Evolutionary conservation across 257 asterid genomes (phyloP), one percentile per base, ranked within the genome.

Genomic region (Solanum piurae): DNA sequence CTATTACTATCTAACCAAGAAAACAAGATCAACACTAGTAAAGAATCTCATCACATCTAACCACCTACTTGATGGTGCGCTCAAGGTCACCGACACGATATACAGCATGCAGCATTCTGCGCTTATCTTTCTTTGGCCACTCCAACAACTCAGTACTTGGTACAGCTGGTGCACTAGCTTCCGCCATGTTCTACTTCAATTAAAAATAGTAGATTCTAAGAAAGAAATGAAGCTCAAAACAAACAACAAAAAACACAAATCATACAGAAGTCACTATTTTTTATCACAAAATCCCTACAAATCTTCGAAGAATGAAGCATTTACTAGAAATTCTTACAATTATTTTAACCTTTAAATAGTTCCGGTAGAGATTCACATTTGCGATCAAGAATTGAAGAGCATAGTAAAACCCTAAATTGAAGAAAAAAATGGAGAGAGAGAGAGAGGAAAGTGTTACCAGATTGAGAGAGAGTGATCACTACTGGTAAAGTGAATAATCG

Each of bases 41-140:
- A 44, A 44, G 66, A 16, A 79, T 8, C 36, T n/a, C 36, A 76
- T 40, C 4, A 40, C 13, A 20, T n/a, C 9, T 1, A 21, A 75
- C 72, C n/a, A 69, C 93, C 83, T 90, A 97, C 99, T 95, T 97
- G 91, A 97, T 97, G 86, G 99, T 95, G 79, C 96, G 96, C 16
- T 97, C 99, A 36, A 97, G 99, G 93, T 97, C 96, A 87, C 99
- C 99, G 40, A 97, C 99, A 9, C 99, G 98, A 89, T 95, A 97
- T 62, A 97, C 99, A 7, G 96, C 99, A 86, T 95, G 99, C 44
- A 97, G 89, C 80, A 97, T 87, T 55, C 99, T 91, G 34, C 93
- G 98, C 86, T 95, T 95, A 87, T 97, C 99, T 89, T 94, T 91
- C 92, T 95, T 97, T 12, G 99, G 88, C 98, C 98, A 97, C 91